Evolutionary conservation across 805 yeast species (phyloP), one percentile per base, ranked within the genome.

Genomic region (Ogataea corticis): DNA sequence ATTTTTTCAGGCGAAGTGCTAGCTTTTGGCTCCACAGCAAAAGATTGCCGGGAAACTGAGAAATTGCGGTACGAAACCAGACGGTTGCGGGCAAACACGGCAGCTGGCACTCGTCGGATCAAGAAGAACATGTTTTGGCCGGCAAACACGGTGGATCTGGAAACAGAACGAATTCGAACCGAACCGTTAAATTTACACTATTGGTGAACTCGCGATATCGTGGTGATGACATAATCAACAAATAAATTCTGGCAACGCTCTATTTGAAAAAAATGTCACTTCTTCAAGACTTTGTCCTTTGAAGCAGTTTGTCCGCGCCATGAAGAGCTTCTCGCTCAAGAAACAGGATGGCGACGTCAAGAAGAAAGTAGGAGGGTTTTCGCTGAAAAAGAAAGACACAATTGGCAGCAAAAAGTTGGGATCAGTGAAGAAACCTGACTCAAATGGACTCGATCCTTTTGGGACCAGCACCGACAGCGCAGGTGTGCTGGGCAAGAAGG

Each of bases 321-420:
- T 67, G 72, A 69, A 64, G 45, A 67, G 68, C 23, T 70, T 72
- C 55, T 66, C 74, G 0, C 44, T 71, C 39, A 70, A 70, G 56
- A 64, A 63, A 41, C 57, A 59, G 12, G 56, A 46, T 13, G 35
- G 33, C 3, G 49, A 25, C 6, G 21, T 48, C 2, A 35, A 48
- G 38, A 58, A 57, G 40, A 49, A 58, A 23, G 44, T 64, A 15
- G 61, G 58, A 14, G 70, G 67, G 9, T 68, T 70, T 38, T 61
- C 70, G 0, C 32, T 69, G 38, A 67, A 62, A 51, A 58, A 57
- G 34, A 48, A 46, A 25, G 21, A 29, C 25, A 11, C 11, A 11
- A 29, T 17, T 7, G 11, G 33, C 21, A 39, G 38, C 43, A 40
- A 41, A 15, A 38, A 13, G 23, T 15, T 9, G 32, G 40, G 23